Evolutionary conservation across 495 filamentous ascomycete genomes (phyloP), one percentile per base, ranked within the genome.

Genomic region (Neurospora sublineolata): DNA sequence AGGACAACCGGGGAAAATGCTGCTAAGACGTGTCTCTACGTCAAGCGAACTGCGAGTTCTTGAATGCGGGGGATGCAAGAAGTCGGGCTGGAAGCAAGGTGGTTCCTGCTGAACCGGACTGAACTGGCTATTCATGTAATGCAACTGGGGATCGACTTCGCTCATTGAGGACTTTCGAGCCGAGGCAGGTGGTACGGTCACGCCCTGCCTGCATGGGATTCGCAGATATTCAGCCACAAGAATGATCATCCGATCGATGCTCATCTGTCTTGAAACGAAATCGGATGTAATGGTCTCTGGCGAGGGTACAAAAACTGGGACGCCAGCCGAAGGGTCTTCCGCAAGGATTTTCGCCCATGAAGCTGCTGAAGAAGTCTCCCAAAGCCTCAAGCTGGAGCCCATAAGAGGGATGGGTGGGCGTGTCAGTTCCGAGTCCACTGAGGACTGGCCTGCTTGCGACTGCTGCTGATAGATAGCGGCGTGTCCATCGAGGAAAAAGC

Each of bases 401-500:
- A 79, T 75, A 69, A 85, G 73, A 37, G 83, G 83, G 33, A 83
- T 78, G 27, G 76, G 73, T n/a, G 73, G 79, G 69, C 75, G 75
- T 44, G 74, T 72, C 20, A 74, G 74, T 73, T 71, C 70, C 68
- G 76, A 77, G 68, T 60, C 73, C 64, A 75, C 70, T 67, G 78
- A 75, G 73, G 71, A 72, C 67, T 81, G 77, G 67, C 79, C 77
- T 10, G 74, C 77, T 10, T 79, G 79, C n/a, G 73, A 72, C 70
- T 84, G 82, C 76, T 86, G 83, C 71, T 86, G 82, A 72, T 82
- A 86, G 70, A 82, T 77, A 67, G 84, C 79, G 69, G 84, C 78
- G 70, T 86, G 86, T 20, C 83, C 78, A 77, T 88, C 85, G 70
- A 83, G 77, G 73, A 85, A 75, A 78, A 86, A 83, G 77, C 83